Base-by-base conservation (phyloP, 805 yeast genomes). In the Metschnikowia similis region DNA sequence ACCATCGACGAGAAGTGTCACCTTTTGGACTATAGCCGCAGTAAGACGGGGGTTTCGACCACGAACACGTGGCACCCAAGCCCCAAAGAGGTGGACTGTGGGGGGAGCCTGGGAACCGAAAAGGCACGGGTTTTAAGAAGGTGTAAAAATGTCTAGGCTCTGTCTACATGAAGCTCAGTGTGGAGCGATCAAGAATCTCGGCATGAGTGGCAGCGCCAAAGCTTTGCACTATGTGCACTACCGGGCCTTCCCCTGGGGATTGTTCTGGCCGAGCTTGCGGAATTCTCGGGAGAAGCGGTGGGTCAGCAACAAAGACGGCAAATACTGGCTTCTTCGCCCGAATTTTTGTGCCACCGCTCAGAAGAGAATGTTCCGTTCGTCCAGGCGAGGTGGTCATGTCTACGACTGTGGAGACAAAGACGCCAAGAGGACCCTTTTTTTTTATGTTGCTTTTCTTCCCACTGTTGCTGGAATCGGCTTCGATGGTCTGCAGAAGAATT, bases 201-300 rank as follows among this genome's bases (percentile, higher is more conserved):
- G 16, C 29, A 38, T 38, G 13, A 27, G 41, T 10, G 16, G 13
- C n/a, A 38, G 41, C 30, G 17, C 41, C 30, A 27, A 38, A n/a
- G 41, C 8, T 10, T n/a, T 13, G n/a, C 13, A 2, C 8, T 27
- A 16, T n/a, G 17, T 38, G 30, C 41, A 38, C 30, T 38, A 2
- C 28, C 3, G 16, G 4, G 14, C 6, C 28, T 14, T 37, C 10
- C 41, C 41, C 41, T 30, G 26, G 41, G 41, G 31, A 27, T 38
- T 29, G 35, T 40, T 40, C 32, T 40, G 35, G 43, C 41, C 41
- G 41, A 38, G 41, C 31, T 38, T 27, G 30, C 41, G 31, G 41
- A 38, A 38, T 38, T 38, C 31, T 27, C 41, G 11, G 30, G 6
- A 27, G 13, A 38, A 27, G 41, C 41, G 41, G 32, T 21, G 6